A percentile compares a stretch with the other conserved stretches of the same genome.
Evolutionary conservation across 2,329 filamentous ascomycete species (phyloP).

Genomic region (Xylariaceae sp.): DNA sequence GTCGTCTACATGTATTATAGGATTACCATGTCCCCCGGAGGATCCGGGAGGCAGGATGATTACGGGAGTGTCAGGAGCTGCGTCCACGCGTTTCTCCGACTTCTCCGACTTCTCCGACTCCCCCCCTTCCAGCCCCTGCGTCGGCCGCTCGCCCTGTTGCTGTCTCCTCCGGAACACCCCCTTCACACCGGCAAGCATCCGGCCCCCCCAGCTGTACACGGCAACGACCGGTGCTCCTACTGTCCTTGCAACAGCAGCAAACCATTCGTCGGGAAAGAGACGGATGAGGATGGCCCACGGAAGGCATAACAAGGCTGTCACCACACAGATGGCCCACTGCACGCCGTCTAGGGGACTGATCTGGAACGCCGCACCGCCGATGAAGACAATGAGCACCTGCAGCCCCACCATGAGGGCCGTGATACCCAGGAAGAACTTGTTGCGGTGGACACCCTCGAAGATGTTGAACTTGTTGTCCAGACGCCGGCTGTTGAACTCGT

Average conservation of each 20-base stretch:
- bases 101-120: conserved; percentile 10
- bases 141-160: no score
- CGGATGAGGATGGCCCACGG: conserved; percentile 46
- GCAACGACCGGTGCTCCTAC: conserved; percentile 29
- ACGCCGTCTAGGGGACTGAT: conserved; percentile 49
- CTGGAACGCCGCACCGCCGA: conserved; percentile 76
- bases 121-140: neutral
- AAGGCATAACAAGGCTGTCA: conserved; percentile 43
- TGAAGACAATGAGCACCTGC: conserved; percentile 83
- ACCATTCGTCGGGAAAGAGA: conserved; percentile 43
- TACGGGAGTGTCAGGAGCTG: conserved; percentile 17
- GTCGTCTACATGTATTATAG: conserved; percentile 24
- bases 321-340: conserved; percentile 51
- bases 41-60: conserved; percentile 22
- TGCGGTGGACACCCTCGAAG: conserved; percentile 78
- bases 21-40: conserved; percentile 8
- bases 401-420: conserved; percentile 82
- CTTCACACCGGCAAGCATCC: conserved; percentile 17
- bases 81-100: neutral
- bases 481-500: conserved; percentile 86
- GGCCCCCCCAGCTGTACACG: conserved; percentile 21
- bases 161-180: conserved; percentile 17
- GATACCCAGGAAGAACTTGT: conserved; percentile 86
- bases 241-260: conserved; percentile 27
- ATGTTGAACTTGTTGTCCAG: conserved; percentile 95